phyloP scores from a whole-genome alignment of 208 protist species.

The Acanthamoeba royreba region DNA sequence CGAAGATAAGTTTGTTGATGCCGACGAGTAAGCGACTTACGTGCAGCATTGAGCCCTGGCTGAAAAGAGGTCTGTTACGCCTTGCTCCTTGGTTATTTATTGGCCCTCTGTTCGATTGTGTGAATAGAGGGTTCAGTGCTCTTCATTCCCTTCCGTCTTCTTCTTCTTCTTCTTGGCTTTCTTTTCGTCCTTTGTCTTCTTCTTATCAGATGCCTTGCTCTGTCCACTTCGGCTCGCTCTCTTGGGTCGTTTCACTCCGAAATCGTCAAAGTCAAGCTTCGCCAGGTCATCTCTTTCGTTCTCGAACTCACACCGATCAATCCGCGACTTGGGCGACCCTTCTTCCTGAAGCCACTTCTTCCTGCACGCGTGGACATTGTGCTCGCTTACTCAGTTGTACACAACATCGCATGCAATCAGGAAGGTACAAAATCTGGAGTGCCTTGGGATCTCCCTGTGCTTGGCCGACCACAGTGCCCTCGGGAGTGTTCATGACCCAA shows the following conservation, averaged over 20 bases:
- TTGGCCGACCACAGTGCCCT: conserved; percentile 30
- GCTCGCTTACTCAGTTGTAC: background rate
- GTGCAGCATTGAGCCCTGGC: background rate
- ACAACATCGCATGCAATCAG: background rate
- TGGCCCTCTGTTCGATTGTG: background rate
- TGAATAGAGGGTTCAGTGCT: background rate
- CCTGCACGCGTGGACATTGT: background rate
- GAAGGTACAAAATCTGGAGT: background rate
- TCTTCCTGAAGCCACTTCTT: conserved; percentile 32
- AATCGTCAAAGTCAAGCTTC: background rate
- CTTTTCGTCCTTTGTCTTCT: background rate
- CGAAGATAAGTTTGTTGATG: background rate
- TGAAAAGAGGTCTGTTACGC: background rate
- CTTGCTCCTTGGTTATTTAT: background rate
- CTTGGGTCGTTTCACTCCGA: background rate
- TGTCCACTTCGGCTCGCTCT: background rate
- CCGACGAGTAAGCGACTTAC: background rate
- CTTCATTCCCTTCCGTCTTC: background rate
- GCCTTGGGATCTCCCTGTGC: background rate
- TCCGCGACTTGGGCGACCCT: background rate
- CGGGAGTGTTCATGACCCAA: conserved; percentile 20
- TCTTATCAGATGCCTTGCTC: background rate
- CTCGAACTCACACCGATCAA: background rate
- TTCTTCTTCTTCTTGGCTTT: background rate
- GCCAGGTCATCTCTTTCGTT: background rate